Percentiles rank a stretch among this genome's conserved stretches.
phyloP scores from a whole-genome alignment of 129 eudicot species.

The Artemisia annua region DNA sequence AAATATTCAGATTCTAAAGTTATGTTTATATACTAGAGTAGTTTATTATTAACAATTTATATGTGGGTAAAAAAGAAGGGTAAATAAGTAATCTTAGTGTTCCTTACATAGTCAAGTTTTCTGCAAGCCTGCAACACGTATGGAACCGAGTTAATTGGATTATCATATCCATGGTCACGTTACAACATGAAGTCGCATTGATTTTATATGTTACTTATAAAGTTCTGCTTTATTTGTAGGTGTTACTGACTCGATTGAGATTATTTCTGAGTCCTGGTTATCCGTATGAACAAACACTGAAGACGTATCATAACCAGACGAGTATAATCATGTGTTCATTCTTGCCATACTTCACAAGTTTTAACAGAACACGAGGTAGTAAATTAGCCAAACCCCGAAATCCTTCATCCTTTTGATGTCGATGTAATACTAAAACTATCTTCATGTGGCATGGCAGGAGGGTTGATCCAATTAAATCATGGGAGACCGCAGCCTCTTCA shows the following conservation, averaged over 20 bases:
- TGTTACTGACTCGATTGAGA: constrained; percentile 85
- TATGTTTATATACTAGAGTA: no score
- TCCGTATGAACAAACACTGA: constrained; percentile 77
- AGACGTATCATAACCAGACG: constrained; percentile 79
- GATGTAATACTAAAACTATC: background rate
- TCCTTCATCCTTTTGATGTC: background rate
- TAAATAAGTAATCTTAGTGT: background rate
- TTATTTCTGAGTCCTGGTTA: constrained; percentile 90
- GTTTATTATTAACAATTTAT: no score
- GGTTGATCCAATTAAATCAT: constrained; percentile 71
- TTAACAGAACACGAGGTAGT: constrained; percentile 77
- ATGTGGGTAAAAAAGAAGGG: background rate
- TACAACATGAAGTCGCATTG: no score
- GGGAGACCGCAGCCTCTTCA: constrained; percentile 91
- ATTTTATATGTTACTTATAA: background rate
- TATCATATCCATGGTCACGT: no score
- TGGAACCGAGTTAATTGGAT: no score
- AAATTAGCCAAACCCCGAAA: background rate
- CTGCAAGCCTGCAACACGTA: no score
- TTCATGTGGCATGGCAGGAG: constrained; percentile 45
- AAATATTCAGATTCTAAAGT: no score
- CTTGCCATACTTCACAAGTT: constrained; percentile 68
- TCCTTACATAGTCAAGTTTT: no score
- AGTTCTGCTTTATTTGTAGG: constrained; percentile 35
- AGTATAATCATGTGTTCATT: constrained; percentile 76